Evolutionary conservation across 495 filamentous ascomycete genomes (phyloP), one percentile per base, ranked within the genome.

Genomic region (Penicillium bialowiezense): DNA sequence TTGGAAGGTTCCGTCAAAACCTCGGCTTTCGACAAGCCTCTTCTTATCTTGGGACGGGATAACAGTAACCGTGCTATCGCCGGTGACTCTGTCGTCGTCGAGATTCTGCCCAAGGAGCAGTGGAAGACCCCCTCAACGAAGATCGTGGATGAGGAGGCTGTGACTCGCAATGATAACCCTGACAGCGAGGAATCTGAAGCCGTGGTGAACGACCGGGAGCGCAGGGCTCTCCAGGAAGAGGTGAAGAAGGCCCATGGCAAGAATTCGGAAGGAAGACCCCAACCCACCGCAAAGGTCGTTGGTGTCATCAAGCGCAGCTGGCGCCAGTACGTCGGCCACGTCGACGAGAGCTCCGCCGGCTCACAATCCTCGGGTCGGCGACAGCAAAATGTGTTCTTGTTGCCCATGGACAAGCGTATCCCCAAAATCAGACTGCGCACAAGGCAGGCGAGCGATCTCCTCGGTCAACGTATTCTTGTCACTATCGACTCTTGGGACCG

Each of bases 381-480:
- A 48, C 92, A 96, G 57, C 90, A 97, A 64, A 92, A 78, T 19
- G 89, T 98, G 9, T 97, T 98, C 62, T 75, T 98, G 4, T 79
- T 97, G 28, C 91, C 95, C 2, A 97, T 98, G 95, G 91, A 97
- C 68, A 97, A 95, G 71, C 82, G 88, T 42, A 87, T 98, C 20
- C 93, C 93, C 1, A 98, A 97, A 71, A 97, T 98, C 52, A 82
- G 91, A 48, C 74, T 98, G 37, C 86, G 89, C 19, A 97, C 93
- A 17, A 79, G 93, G 23, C 95, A 97, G 66, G 92, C 89, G 31
- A 79, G 80, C 7, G 89, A 93, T 55, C 75, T 98, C 2, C 59
- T 97, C 7, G 92, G 95, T 7, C 91, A 96, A 71, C 82, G 95
- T 36, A 86, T 98, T 50, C 73, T 98, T n/a, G 90, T 96, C 41